Base-by-base conservation (phyloP, 352 stramenopile species). In the Pythium biforme region DNA sequence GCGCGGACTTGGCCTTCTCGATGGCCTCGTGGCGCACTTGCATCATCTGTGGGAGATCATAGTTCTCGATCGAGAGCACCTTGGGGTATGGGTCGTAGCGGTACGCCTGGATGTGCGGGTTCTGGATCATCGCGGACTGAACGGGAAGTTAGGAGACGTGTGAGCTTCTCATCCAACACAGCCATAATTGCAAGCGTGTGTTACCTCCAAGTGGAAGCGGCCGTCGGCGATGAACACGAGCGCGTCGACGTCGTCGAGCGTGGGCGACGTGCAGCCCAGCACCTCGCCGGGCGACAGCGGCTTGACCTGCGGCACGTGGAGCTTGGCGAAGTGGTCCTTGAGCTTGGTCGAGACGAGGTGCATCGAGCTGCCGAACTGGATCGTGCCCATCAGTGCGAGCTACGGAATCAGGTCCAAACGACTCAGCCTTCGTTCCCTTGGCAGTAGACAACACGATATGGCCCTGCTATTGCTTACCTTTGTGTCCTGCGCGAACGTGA, bases 31-130 rank as follows among this genome's bases (percentile, higher is more conserved):
- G 77, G 58, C 98, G 88, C 27, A 99, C 84, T 29, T 62, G 49
- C 69, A 97, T 97, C 98, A 99, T 99, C 70, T 97, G 86, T 1
- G 80, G 77, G 23, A 97, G 81, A 66, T 99, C 95, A 71, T 99
- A 99, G 34, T 90, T 86, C 68, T 99, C 98, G 48, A 95, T 88
- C 17, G 94, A 99, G 8, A 99, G 77, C 40, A 94, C 73, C 74
- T 99, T 99, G 7, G 87, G 87, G 74, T 99, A 99, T n/a, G 98
- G 98, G 66, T 99, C 96, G 72, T 99, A 99, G 40, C 97, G 84
- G 57, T 98, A 98, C 15, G 97, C 96, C 49, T 92, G 76, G 33
- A 99, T 69, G 22, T 85, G 71, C 10, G 97, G 97, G 75, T 99
- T 99, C 45, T 93, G 90, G 69, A 99, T 99, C 96, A 99, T 99